Conservation (phyloP, 306 rosid genomes). For the Hylodesmum podocarpum region DNA sequence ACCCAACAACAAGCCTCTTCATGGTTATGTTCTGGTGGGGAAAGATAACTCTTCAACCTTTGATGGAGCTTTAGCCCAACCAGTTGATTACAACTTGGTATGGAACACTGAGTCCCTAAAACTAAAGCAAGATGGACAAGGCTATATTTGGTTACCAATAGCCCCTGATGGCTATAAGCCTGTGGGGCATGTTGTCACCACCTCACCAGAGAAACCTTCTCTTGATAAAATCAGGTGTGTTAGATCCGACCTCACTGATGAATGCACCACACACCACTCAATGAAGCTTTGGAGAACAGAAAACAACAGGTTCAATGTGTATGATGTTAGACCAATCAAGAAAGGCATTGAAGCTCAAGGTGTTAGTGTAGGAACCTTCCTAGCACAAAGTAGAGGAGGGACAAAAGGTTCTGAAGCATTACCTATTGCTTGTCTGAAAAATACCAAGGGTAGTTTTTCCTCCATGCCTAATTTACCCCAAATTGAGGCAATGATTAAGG, state of each 20-base stretch:
- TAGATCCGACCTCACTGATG: constrained; percentile 55
- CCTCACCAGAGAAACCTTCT: constrained; percentile 57
- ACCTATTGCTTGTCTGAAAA: constrained; percentile 61
- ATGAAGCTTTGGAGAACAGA: constrained; percentile 59
- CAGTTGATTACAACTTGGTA: constrained; percentile 59
- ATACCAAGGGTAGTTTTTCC: constrained; percentile 22
- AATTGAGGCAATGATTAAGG: constrained; percentile 42
- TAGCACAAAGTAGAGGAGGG: constrained; percentile 42
- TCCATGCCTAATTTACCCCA: constrained; percentile 62
- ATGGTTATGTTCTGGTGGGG: constrained; percentile 67
- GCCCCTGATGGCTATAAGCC: constrained; percentile 67
- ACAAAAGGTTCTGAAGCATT: background rate
- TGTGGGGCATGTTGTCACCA: constrained; percentile 60
- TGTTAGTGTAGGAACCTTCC: constrained; percentile 61
- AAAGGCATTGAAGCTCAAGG: constrained; percentile 55
- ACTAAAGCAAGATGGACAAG: constrained; percentile 47
- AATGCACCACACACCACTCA: constrained; percentile 40
- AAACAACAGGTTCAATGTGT: constrained; percentile 39
- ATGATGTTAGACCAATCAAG: constrained; percentile 44
- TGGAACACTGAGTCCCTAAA: constrained; percentile 53
- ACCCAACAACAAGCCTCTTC: constrained; percentile 59
- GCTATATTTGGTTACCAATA: constrained; percentile 70
- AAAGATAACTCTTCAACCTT: constrained; percentile 34
- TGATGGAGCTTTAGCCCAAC: constrained; percentile 38
- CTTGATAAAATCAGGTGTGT: constrained; percentile 62